Evolutionary conservation across 768 basidiomycete species (phyloP).

Genomic region (Phlebiopsis gigantea): DNA sequence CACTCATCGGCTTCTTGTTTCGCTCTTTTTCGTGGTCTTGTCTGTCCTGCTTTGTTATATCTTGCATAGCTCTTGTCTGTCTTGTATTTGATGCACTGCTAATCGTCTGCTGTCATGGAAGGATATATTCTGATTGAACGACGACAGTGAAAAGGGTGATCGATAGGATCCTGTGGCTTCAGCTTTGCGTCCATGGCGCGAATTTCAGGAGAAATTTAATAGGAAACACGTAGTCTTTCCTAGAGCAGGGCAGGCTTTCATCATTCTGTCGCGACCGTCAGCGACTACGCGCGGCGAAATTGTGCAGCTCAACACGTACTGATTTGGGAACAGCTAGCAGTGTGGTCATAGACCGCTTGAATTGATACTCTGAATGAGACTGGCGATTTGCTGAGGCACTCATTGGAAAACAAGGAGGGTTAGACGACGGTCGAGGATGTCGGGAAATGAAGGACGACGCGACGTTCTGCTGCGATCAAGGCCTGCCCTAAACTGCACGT

Average conservation of each 20-base stretch:
- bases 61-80: not conserved
- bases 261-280: not conserved
- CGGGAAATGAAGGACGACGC: not conserved
- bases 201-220: not conserved
- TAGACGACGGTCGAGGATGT: not conserved
- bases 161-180: not conserved
- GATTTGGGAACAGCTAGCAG: too few species aligned
- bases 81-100: constrained; percentile 3
- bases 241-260: not conserved
- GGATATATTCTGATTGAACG: not conserved
- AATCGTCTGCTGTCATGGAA: not conserved
- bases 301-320: too few species aligned
- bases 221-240: not conserved
- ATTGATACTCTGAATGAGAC: too few species aligned
- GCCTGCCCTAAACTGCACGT: constrained; percentile 2
- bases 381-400: not conserved
- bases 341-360: too few species aligned
- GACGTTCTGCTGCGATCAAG: not conserved
- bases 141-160: not conserved
- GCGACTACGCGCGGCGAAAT: too few species aligned
- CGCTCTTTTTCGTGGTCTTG: not conserved
- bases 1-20: not conserved
- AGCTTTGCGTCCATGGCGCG: not conserved
- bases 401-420: not conserved
- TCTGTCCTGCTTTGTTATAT: not conserved